Evolutionary conservation across 495 filamentous ascomycete genomes (phyloP).

Genomic region (Aspergillus homomorphus): DNA sequence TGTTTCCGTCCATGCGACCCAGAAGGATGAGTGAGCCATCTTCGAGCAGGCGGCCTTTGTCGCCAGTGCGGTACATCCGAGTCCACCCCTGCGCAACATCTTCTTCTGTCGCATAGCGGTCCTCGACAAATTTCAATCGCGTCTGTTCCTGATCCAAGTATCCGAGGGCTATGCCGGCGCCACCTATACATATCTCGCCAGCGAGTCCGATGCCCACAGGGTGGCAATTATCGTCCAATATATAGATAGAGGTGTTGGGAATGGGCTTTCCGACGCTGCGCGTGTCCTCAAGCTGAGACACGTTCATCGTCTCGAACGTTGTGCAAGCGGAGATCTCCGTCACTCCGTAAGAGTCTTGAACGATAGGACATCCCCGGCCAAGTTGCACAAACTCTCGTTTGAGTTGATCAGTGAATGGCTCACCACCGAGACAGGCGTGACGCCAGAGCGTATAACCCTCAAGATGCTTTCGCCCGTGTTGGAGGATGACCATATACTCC

Average conservation of each 20-base stretch:
- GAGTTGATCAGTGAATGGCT: background rate
- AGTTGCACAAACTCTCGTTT: background rate
- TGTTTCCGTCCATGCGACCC: constrained; percentile 41
- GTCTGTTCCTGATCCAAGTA: constrained; percentile 40
- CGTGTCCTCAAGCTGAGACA: background rate
- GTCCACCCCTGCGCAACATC: constrained; percentile 28
- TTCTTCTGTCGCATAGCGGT: constrained; percentile 26
- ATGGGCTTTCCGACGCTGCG: constrained; percentile 23
- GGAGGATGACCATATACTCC: constrained; percentile 13
- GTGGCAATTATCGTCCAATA: constrained; percentile 38
- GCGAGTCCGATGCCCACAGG: constrained; percentile 35
- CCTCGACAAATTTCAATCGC: constrained; percentile 29
- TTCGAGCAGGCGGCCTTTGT: constrained; percentile 27
- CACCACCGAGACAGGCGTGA: background rate
- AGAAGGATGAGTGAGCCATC: constrained; percentile 40
- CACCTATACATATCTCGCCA: constrained; percentile 45
- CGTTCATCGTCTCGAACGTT: background rate
- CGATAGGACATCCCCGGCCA: background rate
- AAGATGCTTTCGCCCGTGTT: constrained; percentile 19
- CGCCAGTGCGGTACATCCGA: constrained; percentile 40
- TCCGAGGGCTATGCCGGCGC: constrained; percentile 35
- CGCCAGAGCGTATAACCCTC: background rate
- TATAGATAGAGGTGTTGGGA: constrained; percentile 40
- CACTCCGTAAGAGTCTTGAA: background rate
- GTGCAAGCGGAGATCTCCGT: background rate